Percentiles rank a stretch among this genome's conserved stretches.
Conservation (phyloP, 1,284 basidiomycete species). For the Rhodotorula glutinis region DNA sequence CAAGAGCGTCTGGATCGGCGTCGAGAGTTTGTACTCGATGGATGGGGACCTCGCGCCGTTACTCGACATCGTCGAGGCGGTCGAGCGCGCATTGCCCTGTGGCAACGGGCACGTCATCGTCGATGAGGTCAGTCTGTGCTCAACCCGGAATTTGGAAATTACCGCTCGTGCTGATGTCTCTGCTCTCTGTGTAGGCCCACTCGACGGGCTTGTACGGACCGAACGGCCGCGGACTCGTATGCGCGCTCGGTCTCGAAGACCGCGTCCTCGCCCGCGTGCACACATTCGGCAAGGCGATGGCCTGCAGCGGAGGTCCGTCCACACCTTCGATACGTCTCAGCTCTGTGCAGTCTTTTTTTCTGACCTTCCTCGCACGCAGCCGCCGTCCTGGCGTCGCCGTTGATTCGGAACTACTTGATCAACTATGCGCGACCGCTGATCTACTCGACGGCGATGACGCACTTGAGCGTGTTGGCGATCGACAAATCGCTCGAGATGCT, state of each 20-base stretch:
- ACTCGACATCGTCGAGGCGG: slow-evolving; percentile 58
- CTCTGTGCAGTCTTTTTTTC: too few relatives aligned
- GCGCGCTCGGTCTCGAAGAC: slow-evolving; percentile 57
- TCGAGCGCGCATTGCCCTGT: slow-evolving; percentile 60
- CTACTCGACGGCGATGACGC: slow-evolving; percentile 78
- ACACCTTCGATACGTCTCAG: slow-evolving; percentile 3
- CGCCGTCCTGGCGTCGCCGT: slow-evolving; percentile 67
- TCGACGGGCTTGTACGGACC: slow-evolving; percentile 70
- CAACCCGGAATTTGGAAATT: too few relatives aligned
- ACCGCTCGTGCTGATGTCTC: background rate
- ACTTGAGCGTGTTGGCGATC: slow-evolving; percentile 69
- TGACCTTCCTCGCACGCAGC: slow-evolving; percentile 54
- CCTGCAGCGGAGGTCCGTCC: slow-evolving; percentile 70
- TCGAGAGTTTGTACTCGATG: slow-evolving; percentile 92
- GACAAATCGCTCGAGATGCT: slow-evolving; percentile 76
- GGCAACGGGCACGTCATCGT: slow-evolving; percentile 70
- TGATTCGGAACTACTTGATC: slow-evolving; percentile 77
- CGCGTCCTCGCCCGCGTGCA: slow-evolving; percentile 56
- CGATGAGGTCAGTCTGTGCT: too few relatives aligned
- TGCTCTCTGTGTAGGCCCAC: slow-evolving; percentile 58
- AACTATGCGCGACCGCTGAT: slow-evolving; percentile 91
- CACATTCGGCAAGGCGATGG: slow-evolving; percentile 67
- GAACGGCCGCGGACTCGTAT: slow-evolving; percentile 59
- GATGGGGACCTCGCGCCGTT: slow-evolving; percentile 87
- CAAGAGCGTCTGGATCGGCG: slow-evolving; percentile 56